Evolutionary conservation across 352 stramenopile genomes (phyloP).

Genomic region (Globisporangium ultimum): DNA sequence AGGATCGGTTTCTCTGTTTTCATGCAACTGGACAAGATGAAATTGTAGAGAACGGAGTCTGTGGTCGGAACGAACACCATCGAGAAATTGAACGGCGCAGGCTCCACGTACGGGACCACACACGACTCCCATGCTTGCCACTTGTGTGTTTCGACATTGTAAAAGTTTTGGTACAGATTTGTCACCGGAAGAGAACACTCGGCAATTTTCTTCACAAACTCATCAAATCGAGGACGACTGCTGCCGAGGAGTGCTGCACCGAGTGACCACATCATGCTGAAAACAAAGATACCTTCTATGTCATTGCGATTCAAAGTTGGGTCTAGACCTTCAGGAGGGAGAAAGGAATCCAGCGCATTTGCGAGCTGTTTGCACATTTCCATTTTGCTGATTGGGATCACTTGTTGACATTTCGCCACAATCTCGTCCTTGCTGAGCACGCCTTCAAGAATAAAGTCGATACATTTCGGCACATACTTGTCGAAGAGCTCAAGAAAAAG

Average conservation of each 20-base stretch:
- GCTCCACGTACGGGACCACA: constrained; percentile 89
- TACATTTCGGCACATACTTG: constrained; percentile 89
- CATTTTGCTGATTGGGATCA: constrained; percentile 93
- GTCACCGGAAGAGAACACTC: constrained; percentile 73
- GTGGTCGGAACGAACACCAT: constrained; percentile 95
- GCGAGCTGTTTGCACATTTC: constrained; percentile 96
- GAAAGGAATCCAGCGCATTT: constrained; percentile 88
- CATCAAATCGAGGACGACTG: constrained; percentile 84
- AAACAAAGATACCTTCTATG: constrained; percentile 92
- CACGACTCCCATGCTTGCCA: constrained; percentile 89
- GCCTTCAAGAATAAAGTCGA: constrained; percentile 93
- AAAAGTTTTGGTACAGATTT: constrained; percentile 89
- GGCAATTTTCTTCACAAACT: constrained; percentile 88
- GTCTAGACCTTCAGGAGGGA: constrained; percentile 47
- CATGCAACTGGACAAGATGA: constrained; percentile 88
- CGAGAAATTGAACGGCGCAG: constrained; percentile 92
- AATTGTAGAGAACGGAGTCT: constrained; percentile 93
- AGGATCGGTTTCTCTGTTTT: constrained; percentile 87
- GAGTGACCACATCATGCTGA: constrained; percentile 92
- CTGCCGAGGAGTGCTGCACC: constrained; percentile 82
- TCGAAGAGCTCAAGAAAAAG: constrained; percentile 89
- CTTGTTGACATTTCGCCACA: constrained; percentile 87
- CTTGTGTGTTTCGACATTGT: constrained; percentile 85
- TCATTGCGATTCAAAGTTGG: constrained; percentile 42
- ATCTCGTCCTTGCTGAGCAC: constrained; percentile 87